Conservation (phyloP, 2,329 filamentous ascomycete species). For the Emydomyces testavorans region DNA sequence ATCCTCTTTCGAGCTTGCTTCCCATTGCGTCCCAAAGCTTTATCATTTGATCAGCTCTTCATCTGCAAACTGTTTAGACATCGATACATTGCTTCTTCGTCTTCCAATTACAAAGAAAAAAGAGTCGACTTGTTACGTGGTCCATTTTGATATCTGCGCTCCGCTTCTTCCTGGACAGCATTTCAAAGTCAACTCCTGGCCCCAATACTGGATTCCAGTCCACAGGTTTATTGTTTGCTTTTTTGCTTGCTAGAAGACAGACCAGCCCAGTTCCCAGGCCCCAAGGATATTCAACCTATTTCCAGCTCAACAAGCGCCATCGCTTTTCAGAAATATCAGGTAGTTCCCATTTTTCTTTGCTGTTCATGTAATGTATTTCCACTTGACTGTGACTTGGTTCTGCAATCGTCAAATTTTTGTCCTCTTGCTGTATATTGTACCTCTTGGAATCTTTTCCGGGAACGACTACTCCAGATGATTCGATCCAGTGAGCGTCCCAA, state of each 20-base stretch:
- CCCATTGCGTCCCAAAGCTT: constrained; percentile 13
- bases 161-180: constrained; percentile 9
- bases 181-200: constrained; percentile 10
- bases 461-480: not conserved
- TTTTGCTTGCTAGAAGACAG: constrained; percentile 9
- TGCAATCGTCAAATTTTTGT: constrained; percentile 13
- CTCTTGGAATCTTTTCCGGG: not conserved
- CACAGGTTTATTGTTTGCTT: constrained; percentile 15
- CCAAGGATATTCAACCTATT: constrained; percentile 18
- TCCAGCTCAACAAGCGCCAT: constrained; percentile 20
- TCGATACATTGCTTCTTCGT: constrained; percentile 5
- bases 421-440: not conserved
- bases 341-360: constrained; percentile 31
- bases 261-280: constrained; percentile 12
- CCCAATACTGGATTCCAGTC: constrained; percentile 14
- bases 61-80: no score
- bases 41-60: constrained; percentile 18
- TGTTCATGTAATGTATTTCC: constrained; percentile 22
- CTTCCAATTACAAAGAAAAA: not conserved
- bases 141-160: not conserved
- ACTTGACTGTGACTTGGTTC: constrained; percentile 14
- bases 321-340: constrained; percentile 26
- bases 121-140: constrained; percentile 3
- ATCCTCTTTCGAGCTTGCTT: constrained; percentile 6
- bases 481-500: constrained; percentile 4